These are phyloP conservation scores for Phyllosticta ampelicida DNA, from an alignment of 2,329 filamentous ascomycete species.

Conservation along the genomic window DNA sequence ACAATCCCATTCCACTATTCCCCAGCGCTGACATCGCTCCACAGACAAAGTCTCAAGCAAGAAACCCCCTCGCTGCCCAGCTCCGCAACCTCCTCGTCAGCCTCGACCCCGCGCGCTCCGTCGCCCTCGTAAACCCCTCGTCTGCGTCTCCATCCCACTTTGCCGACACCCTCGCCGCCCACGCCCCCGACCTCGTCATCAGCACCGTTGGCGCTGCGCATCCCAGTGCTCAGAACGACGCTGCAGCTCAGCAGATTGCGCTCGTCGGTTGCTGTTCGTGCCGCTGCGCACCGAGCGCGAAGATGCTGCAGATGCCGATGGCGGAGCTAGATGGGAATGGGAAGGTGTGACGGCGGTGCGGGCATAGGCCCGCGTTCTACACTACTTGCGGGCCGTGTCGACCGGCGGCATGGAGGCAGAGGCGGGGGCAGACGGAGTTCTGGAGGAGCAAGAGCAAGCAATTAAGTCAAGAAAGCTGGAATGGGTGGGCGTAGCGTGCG, in stretches of 20 bases:
- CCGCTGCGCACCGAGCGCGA: constrained; percentile 28
- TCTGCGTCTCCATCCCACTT: constrained; percentile 12
- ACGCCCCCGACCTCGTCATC: constrained; percentile 15
- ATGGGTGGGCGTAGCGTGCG: constrained; percentile 27
- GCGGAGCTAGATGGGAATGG: constrained; percentile 22
- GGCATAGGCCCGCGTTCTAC: constrained; percentile 21
- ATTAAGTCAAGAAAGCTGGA: neutral
- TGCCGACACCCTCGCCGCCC: neutral
- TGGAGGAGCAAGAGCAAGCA: neutral
- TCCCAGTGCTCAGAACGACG: constrained; percentile 12
- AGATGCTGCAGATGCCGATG: constrained; percentile 29
- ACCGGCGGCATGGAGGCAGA: neutral
- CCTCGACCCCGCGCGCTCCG: constrained; percentile 7
- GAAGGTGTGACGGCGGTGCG: constrained; percentile 21
- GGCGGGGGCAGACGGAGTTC: neutral
- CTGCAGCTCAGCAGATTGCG: constrained; percentile 12
- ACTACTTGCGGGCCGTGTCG: constrained; percentile 18
- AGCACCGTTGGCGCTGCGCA: constrained; percentile 13
- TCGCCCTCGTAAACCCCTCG: constrained; percentile 20
- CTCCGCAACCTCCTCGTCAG: constrained; percentile 17
- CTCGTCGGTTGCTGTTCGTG: constrained; percentile 28
- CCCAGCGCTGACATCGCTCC: constrained; percentile 14
- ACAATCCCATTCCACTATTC: neutral
- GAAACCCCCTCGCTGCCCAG: neutral
- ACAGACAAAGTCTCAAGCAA: constrained; percentile 11